Evolutionary conservation across 2,329 filamentous ascomycete species (phyloP), one percentile per base, ranked within the genome.

Genomic region (Aphanocladium album): DNA sequence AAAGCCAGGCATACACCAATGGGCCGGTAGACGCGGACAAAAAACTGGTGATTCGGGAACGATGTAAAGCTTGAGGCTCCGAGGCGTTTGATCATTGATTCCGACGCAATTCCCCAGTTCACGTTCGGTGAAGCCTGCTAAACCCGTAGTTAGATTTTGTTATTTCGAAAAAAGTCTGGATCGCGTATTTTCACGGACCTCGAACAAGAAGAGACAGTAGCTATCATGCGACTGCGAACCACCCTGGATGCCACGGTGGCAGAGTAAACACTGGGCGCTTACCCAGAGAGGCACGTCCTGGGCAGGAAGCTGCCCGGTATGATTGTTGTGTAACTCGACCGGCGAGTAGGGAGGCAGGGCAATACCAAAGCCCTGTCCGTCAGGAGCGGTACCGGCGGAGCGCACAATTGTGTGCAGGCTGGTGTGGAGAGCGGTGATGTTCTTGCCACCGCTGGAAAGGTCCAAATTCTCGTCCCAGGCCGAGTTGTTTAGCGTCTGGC

Each of bases 21-120:
- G 16, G 79, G 81, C 25, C 83, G 78, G 64, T 81, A 85, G 5
- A 85, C 75, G 12, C 82, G 76, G 25, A 78, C 77, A 60, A 85
- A 85, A 67, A 83, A 84, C 66, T 85, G 82, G 61, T 85, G 83
- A 12, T 79, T 74, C 2, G 83, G 83, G 57, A 85, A 85, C 0
- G 70, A 70, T 41, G 73, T 73, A 62, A 83, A 85, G 46, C 72
- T 69, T 3, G 71, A 70, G 0, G 83, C 79, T 0, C 82, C 81
- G 19, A 74, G 68, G 25, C 72, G 73, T 51, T 73, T 73, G 54
- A 83, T 69, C 11, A 64, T 62, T 61, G 74, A 73, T 56, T 72
- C 67, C 1, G 73, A 66, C 2, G 73, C 67, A 19, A 73, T 68
- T 62, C 73, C 74, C 75, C 76, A 79, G 6, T 73, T 69, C 5